Percentiles rank a stretch among this genome's conserved stretches.
Evolutionary conservation across 306 rosid genomes (phyloP).

Genomic region (Chamaecrista fasciculata): DNA sequence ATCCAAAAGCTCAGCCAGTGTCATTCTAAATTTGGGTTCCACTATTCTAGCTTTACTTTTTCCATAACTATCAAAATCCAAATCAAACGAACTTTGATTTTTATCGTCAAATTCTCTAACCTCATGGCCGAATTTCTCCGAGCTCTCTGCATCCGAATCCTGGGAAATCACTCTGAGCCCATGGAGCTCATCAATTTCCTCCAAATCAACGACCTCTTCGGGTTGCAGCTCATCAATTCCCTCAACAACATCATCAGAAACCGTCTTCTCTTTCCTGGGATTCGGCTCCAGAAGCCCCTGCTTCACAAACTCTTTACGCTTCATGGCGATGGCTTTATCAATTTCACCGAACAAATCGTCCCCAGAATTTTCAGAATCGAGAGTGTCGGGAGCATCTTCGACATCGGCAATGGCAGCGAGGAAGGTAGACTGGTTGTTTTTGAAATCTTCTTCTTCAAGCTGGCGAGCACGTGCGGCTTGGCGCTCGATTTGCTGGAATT

Average conservation of each 20-base stretch:
- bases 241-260: conserved; percentile 12
- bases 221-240: conserved; percentile 56
- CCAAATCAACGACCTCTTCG: conserved; percentile 73
- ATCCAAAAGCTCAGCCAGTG: conserved; percentile 88
- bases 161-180: conserved; percentile 45
- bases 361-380: conserved; percentile 34
- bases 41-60: conserved; percentile 67
- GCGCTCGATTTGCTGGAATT: conserved; percentile 69
- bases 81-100: conserved; percentile 57
- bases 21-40: conserved; percentile 80
- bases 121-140: conserved; percentile 31
- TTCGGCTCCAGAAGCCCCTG: conserved; percentile 84
- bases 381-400: conserved; percentile 60
- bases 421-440: conserved; percentile 71
- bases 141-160: conserved; percentile 32
- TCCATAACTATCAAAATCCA: conserved; percentile 79
- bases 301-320: conserved; percentile 82
- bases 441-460: conserved; percentile 66
- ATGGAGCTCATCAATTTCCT: conserved; percentile 69
- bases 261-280: conserved; percentile 48
- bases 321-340: conserved; percentile 80
- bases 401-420: conserved; percentile 84
- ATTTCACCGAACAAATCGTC: conserved; percentile 87
- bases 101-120: conserved; percentile 28
- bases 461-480: conserved; percentile 78